Conservation (phyloP, 148 eudicot genomes). For the Camellia granthamiana region DNA sequence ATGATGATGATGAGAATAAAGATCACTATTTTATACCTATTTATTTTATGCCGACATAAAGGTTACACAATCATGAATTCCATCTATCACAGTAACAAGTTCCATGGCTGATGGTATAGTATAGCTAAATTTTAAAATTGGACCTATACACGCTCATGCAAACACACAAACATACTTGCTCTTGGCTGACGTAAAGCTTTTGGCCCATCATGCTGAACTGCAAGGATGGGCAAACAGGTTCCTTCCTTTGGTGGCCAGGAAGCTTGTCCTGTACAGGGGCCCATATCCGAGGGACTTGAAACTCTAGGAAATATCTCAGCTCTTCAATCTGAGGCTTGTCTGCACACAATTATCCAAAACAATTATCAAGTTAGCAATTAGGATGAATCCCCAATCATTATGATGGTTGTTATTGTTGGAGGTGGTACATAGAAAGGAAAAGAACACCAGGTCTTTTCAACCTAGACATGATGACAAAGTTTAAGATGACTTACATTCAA, state of each 20-base stretch:
- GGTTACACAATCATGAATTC: not conserved
- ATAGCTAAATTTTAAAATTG: not conserved
- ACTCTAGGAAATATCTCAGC: constrained; percentile 86
- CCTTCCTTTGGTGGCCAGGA: constrained; percentile 77
- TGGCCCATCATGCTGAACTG: constrained; percentile 98
- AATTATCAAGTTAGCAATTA: constrained; percentile 2
- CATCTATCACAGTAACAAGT: not conserved
- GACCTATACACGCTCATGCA: not conserved
- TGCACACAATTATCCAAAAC: constrained; percentile 31
- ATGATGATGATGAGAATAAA: constrained; percentile 3
- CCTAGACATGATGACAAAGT: not conserved
- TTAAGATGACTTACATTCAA: constrained; percentile 62
- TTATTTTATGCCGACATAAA: not conserved
- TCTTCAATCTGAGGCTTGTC: constrained; percentile 96
- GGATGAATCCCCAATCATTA: not conserved
- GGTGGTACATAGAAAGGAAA: not conserved
- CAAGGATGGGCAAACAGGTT: constrained; percentile 89
- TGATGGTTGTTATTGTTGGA: not conserved
- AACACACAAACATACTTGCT: constrained; percentile 53
- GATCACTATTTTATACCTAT: not conserved
- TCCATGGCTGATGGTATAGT: not conserved
- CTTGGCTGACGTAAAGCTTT: constrained; percentile 89
- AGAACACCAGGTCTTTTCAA: not conserved
- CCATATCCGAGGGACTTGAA: constrained; percentile 79
- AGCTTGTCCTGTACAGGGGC: constrained; percentile 73